Conservation (phyloP, 2,329 filamentous ascomycete species). For the Stachybotrys echinatus region DNA sequence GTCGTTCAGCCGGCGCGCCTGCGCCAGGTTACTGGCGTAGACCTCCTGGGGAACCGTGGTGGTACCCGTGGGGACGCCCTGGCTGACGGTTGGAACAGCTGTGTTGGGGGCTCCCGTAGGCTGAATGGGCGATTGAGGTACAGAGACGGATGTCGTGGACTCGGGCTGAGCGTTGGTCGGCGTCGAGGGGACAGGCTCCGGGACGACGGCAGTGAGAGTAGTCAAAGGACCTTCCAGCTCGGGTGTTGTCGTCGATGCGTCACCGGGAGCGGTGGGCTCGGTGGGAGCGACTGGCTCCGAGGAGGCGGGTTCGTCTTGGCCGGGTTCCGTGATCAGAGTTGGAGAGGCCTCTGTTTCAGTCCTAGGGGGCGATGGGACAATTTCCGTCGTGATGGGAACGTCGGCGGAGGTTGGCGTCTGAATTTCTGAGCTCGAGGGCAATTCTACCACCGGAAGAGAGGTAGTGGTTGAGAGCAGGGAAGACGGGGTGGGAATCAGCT, state of each 20-base stretch:
- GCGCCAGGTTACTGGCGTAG: conserved; percentile 39
- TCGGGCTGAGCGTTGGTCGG: background rate
- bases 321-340: too few relatives aligned
- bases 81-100: conserved; percentile 36
- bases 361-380: too few relatives aligned
- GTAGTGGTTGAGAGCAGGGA: too few relatives aligned
- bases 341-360: too few relatives aligned
- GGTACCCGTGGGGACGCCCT: conserved; percentile 26
- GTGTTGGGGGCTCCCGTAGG: conserved; percentile 31
- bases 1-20: conserved; percentile 40
- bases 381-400: too few relatives aligned
- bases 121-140: conserved; percentile 16
- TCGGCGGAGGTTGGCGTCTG: too few relatives aligned
- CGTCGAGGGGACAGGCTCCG: background rate
- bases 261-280: background rate
- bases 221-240: conserved; percentile 1
- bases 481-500: too few relatives aligned
- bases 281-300: background rate
- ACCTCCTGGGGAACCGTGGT: conserved; percentile 33
- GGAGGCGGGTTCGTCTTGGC: conserved; percentile 2
- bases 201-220: background rate
- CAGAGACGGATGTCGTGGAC: background rate
- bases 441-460: too few relatives aligned
- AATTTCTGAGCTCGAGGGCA: too few relatives aligned
- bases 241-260: conserved; percentile 6